Evolutionary conservation across 345 rosid genomes (phyloP), one percentile per base, ranked within the genome.

Genomic region (Abelmoschus esculentus): DNA sequence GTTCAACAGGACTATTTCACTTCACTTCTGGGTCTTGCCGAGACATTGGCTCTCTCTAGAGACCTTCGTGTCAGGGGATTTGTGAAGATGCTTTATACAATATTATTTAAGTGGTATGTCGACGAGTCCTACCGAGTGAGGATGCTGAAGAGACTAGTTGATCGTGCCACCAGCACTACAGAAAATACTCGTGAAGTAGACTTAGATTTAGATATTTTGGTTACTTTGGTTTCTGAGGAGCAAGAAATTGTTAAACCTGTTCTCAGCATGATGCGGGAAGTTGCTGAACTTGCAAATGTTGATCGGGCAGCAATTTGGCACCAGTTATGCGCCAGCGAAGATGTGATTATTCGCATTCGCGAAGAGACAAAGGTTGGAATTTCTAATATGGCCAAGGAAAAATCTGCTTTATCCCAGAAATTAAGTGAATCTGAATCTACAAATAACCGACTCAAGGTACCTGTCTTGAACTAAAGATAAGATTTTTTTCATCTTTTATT

Each of bases 231-330:
- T 40, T 86, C 86, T 49, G 92, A 92, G 83, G 98, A 96, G 77
- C 92, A 81, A 81, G 98, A 90, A 72, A 83, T 84, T 67, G 82
- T 80, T 31, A 84, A 82, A 73, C 90, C 90, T 68, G 89, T 92
- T 72, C 78, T 92, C 58, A 81, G 87, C 77, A 89, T 96, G 98
- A 78, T 92, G 84, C 84, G 89, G 76, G 89, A 89, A 83, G 89
- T 85, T 64, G 93, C 90, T 64, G 99, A 91, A 74, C 93, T 78
- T 77, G 98, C 97, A 71, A 90, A 89, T 86, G 90, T 89, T 61
- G 92, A 90, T 75, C 87, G 96, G 79, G 92, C 93, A 55, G 91
- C 96, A 11, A 91, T 95, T 68, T 89, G 93, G 99, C 98, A 91
- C 78, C 98, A 87, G 75, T 73, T 95, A 70, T 83, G 91, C 18